phyloP scores from a whole-genome alignment of 148 eudicot genomes.

The Rhododendron williamsianum region DNA sequence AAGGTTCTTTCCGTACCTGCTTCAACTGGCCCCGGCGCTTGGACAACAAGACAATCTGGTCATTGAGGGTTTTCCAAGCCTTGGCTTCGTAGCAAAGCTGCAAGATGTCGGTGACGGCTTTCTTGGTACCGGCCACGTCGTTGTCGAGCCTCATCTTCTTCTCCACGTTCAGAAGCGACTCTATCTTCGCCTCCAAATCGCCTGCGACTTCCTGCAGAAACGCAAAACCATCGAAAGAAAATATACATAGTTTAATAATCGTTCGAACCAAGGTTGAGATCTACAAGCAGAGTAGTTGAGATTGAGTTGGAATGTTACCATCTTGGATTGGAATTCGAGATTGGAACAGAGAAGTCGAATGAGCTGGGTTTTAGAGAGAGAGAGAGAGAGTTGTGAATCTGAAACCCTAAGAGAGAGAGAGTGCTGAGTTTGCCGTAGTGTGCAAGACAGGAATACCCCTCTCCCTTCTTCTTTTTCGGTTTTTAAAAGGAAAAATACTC shows the following conservation, averaged over 20 bases:
- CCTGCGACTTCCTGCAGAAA: slow-evolving; percentile 43
- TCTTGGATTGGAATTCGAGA: slow-evolving; percentile 3
- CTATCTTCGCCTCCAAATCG: slow-evolving; percentile 65
- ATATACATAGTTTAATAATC: neutral
- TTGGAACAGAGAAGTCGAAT: neutral
- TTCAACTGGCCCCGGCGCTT: slow-evolving; percentile 94
- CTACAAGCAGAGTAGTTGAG: neutral
- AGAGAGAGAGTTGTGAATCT: neutral
- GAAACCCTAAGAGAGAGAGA: slow-evolving; percentile 6
- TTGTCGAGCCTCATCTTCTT: slow-evolving; percentile 85
- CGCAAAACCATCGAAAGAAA: neutral
- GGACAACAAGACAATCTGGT: slow-evolving; percentile 76
- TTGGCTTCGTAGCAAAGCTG: slow-evolving; percentile 66
- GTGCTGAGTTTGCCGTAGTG: neutral
- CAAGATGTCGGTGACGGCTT: slow-evolving; percentile 73
- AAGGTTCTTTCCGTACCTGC: slow-evolving; percentile 37
- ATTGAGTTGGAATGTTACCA: slow-evolving; percentile 6
- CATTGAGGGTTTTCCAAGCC: slow-evolving; percentile 84
- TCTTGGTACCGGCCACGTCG: slow-evolving; percentile 63
- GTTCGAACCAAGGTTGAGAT: neutral
- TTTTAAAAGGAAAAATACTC: too few relatives aligned
- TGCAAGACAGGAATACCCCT: neutral
- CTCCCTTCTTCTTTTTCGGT: too few relatives aligned
- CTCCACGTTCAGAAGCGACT: slow-evolving; percentile 69
- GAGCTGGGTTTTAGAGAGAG: neutral